A percentile compares a stretch with the other conserved stretches of the same genome.
phyloP scores from a whole-genome alignment of 768 basidiomycete genomes.

The Cystofilobasidium macerans region DNA sequence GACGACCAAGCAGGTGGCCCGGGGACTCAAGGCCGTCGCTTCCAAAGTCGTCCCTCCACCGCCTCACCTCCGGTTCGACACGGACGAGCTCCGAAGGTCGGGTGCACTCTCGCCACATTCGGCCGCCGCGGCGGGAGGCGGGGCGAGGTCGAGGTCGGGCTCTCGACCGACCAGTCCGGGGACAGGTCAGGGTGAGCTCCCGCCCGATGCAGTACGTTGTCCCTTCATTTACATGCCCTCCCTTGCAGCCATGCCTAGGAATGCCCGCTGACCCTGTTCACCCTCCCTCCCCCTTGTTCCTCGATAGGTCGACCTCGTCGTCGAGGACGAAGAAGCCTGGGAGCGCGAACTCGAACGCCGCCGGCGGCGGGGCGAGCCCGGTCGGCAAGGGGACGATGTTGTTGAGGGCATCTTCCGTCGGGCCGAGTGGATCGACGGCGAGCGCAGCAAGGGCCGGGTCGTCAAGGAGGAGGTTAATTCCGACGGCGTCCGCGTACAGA shows the following conservation, averaged over 20 bases:
- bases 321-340: conserved; percentile 54
- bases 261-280: no score
- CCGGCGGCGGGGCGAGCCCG: conserved; percentile 53
- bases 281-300: no score
- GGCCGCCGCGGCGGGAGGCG: no score
- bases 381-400: conserved; percentile 32
- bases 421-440: no score
- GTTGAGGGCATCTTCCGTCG: conserved; percentile 25
- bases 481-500: no score
- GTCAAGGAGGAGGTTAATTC: no score
- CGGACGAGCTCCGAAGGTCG: no score
- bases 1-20: background rate
- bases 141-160: no score
- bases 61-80: conserved; percentile 32
- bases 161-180: background rate
- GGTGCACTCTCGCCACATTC: no score
- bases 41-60: conserved; percentile 25
- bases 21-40: conserved; percentile 3
- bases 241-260: no score
- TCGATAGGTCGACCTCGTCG: conserved; percentile 60
- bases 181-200: conserved; percentile 29
- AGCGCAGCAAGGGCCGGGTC: no score
- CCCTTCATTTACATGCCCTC: no score
- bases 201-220: conserved; percentile 45
- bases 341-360: conserved; percentile 47